Conservation (phyloP, 768 basidiomycete species). For the Boletus eberwhitei region DNA sequence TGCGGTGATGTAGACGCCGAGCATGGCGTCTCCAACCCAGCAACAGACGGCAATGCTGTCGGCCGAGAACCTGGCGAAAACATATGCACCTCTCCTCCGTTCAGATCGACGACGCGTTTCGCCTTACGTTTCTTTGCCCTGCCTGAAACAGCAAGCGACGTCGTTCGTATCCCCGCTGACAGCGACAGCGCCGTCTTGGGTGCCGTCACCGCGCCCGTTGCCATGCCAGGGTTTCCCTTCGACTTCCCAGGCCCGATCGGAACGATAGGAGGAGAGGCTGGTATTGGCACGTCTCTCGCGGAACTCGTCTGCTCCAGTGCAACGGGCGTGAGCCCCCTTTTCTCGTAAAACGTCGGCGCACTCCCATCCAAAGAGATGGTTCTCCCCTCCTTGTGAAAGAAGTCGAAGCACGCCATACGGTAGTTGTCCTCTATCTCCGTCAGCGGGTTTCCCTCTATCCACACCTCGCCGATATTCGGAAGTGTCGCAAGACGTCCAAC, state of each 20-base stretch:
- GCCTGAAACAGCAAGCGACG: constrained; percentile 43
- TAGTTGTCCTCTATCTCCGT: constrained; percentile 66
- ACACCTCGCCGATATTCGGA: constrained; percentile 77
- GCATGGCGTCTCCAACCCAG: not conserved
- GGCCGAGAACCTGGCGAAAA: constrained; percentile 23
- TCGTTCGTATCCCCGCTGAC: constrained; percentile 38
- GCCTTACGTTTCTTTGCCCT: constrained; percentile 56
- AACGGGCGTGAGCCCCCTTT: constrained; percentile 48
- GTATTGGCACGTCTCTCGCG: constrained; percentile 44
- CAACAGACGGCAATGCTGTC: constrained; percentile 1
- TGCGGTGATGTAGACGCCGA: constrained; percentile 19
- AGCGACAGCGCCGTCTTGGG: constrained; percentile 26
- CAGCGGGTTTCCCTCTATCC: constrained; percentile 84
- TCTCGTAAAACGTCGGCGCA: constrained; percentile 68
- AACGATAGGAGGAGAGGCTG: constrained; percentile 59
- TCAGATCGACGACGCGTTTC: constrained; percentile 78
- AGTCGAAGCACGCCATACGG: constrained; percentile 74
- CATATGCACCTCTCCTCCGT: constrained; percentile 41
- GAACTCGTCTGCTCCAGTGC: constrained; percentile 53
- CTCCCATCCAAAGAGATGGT: constrained; percentile 72
- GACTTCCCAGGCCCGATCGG: constrained; percentile 44
- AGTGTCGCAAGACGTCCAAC: constrained; percentile 77
- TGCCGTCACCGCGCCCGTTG: constrained; percentile 17
- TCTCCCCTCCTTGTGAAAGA: constrained; percentile 84
- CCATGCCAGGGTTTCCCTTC: constrained; percentile 12